Base-by-base conservation (phyloP, 257 asterid genomes). In the Solanum chmielewskii region DNA sequence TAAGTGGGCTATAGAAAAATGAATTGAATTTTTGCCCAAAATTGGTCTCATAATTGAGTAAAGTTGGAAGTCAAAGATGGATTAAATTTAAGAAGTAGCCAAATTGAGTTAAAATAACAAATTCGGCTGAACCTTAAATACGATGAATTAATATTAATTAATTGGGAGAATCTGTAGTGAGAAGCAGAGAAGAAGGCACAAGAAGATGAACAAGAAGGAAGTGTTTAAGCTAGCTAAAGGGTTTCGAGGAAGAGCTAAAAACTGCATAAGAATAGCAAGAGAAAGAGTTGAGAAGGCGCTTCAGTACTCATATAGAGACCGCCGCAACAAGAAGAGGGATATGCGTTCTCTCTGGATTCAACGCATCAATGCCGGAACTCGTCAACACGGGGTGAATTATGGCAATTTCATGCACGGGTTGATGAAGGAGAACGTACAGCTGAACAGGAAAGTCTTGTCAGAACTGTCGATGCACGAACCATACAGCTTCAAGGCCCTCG, bases 281-380 rank as follows among this genome's bases (percentile, higher is more conserved):
- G 95, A 93, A 83, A 92, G 97, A 86, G 98, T 93, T 66, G 95
- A 94, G 87, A 94, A 94, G 87, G 97, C 97, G 13, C 93, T 94
- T 44, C 97, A 93, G 89, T 93, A 95, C 60, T 92, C 98, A 2
- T 95, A 95, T 90, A 87, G 98, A 88, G 98, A 93, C 71, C 96
- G 97, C 88, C 95, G 95, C 75, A 94, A 91, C 85, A 92, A 94
- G 95, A 93, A 93, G 91, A 93, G 97, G 11, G 96, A 95, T 45
- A 93, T 95, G 98, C 98, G 98, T 13, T 90, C 94, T 68, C 98
- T 94, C 29, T 96, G 98, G 99, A 95, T 96, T 91, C 95, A 95
- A 88, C 93, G 98, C 66, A 95, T 96, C 90, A 96, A 96, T 88
- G 99, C 98, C 27, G 99, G 98, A 80, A 94, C 96, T 71, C 96